Evolutionary conservation across 1,284 basidiomycete genomes (phyloP).

Genomic region (Afroboletus lepidellus): DNA sequence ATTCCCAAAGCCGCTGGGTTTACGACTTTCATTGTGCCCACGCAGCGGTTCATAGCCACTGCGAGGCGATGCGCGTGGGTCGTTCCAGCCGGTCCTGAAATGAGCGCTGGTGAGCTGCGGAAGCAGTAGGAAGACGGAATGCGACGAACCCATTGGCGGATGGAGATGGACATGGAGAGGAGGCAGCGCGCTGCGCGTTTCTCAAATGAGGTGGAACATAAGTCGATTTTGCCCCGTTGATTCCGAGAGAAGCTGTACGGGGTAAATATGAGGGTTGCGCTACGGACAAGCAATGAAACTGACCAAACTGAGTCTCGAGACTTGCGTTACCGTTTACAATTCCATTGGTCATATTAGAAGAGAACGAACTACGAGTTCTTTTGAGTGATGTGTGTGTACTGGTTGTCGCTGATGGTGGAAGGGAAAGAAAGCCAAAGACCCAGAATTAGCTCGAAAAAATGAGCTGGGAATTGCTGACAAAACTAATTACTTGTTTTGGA

Average conservation of each 20-base stretch:
- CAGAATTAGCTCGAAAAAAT: constrained; percentile 27
- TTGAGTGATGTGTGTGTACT: constrained; percentile 24
- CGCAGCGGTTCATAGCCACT: constrained; percentile 50
- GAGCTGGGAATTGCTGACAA: constrained; percentile 29
- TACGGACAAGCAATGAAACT: constrained; percentile 31
- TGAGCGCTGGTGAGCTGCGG: constrained; percentile 20
- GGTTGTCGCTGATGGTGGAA: constrained; percentile 24
- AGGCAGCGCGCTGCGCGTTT: constrained; percentile 76
- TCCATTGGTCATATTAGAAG: constrained; percentile 83
- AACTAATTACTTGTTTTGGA: neutral
- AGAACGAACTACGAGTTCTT: constrained; percentile 30
- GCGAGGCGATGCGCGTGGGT: constrained; percentile 62
- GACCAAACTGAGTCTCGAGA: constrained; percentile 83
- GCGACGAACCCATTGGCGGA: constrained; percentile 49
- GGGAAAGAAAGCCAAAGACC: constrained; percentile 20
- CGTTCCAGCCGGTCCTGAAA: constrained; percentile 70
- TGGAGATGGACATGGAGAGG: constrained; percentile 44
- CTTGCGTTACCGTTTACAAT: constrained; percentile 75
- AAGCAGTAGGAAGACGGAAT: constrained; percentile 7
- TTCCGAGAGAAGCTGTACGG: constrained; percentile 59
- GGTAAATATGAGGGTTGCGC: constrained; percentile 26
- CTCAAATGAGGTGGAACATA: constrained; percentile 94
- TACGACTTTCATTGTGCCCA: constrained; percentile 46
- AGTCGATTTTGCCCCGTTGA: constrained; percentile 73
- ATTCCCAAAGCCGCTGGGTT: constrained; percentile 38